Conservation (phyloP, 345 rosid genomes). For the Nephelium lappaceum region DNA sequence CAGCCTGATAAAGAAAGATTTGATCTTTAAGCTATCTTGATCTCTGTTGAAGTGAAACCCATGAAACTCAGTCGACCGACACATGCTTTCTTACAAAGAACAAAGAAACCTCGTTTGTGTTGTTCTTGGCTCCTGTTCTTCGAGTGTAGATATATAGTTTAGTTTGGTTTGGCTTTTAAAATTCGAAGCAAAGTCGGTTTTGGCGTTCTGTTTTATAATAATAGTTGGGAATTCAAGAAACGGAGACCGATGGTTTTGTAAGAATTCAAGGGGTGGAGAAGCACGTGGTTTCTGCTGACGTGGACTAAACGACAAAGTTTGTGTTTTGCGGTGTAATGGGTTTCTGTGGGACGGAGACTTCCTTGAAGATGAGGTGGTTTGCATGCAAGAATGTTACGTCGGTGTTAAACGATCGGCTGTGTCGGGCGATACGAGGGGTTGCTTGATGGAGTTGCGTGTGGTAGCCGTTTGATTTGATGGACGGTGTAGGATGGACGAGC, state of each 20-base stretch:
- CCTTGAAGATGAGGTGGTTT: not conserved
- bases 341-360: not conserved
- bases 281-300: conserved; percentile 19
- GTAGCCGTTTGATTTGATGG: too few relatives aligned
- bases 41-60: conserved; percentile 22
- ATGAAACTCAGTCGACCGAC: conserved; percentile 51
- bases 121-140: not conserved
- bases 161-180: not conserved
- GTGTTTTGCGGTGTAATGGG: not conserved
- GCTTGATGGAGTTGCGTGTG: too few relatives aligned
- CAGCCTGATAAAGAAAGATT: conserved; percentile 63
- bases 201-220: not conserved
- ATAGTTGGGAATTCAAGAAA: not conserved
- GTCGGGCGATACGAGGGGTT: too few relatives aligned
- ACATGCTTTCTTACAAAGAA: conserved; percentile 41
- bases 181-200: not conserved
- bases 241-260: not conserved
- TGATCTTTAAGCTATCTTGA: conserved; percentile 42
- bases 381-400: not conserved
- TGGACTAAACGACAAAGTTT: conserved; percentile 9
- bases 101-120: not conserved
- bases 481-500: too few relatives aligned
- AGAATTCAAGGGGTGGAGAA: conserved; percentile 17
- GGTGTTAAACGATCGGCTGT: too few relatives aligned
- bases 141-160: not conserved